Base-by-base conservation (phyloP, 2,329 filamentous ascomycete species). In the Ophiognomonia clavigignenti-juglandacearum region DNA sequence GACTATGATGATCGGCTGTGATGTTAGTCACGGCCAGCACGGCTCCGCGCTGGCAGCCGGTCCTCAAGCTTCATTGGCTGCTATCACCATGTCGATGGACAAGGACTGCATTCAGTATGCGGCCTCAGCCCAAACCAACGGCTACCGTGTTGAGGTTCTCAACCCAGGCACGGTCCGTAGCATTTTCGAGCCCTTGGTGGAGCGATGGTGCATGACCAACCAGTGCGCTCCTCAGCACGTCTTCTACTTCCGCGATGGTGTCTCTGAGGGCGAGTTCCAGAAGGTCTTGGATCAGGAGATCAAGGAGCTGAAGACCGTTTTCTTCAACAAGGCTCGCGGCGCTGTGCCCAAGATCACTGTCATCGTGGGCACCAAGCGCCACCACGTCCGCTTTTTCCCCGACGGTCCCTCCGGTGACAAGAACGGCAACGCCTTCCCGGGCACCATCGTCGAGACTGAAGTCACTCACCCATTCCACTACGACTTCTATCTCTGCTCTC, bases 381-480 rank as follows among this genome's bases (percentile, higher is more conserved):
- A 98, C 56, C 92, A 96, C 59, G 83, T 96, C 44, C 86, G 93
- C 14, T 90, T 96, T 64, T 97, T 97, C 71, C 92, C 93, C 0
- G 37, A 39, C 19, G 29, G 39, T 11, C 65, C 70, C 0, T 67
- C 64, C 48, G 75, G 61, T 1, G 93, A 98, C 60, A 75, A 75
- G 40, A 95, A 95, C 54, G 78, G 74, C 29, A 98, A 97, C 59
- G 78, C 90, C 1, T 64, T 92, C 0, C 92, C 92, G 0, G 95
- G 93, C 3, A 95, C 88, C 0, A 63, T 98, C 1, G 83, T 98
- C 5, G 92, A 97, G 65, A 77, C 75, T 27, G 92, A 95, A 49
- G 83, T 95, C n/a, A 96, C 90, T 0, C 88, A 92, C 58, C 89
- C 93, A 0, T 88, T 86, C 60, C 87, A 95, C 62, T 95, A 86